Evolutionary conservation across 2,329 filamentous ascomycete genomes (phyloP).

Genomic region (Boeremia lycopersici): DNA sequence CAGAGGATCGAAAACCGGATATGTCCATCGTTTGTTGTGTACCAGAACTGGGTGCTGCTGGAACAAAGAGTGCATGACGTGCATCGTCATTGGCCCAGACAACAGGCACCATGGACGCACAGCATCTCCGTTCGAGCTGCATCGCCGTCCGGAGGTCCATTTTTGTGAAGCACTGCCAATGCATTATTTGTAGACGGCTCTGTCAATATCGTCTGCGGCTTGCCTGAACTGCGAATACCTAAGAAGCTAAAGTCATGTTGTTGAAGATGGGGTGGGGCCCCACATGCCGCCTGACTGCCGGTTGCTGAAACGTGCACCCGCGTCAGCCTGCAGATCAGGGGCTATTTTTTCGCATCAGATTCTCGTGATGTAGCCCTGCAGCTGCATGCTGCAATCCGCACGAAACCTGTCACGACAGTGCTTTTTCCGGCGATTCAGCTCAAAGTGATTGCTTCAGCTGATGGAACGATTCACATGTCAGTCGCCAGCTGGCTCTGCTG

Average conservation of each 20-base stretch:
- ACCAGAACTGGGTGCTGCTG: too few relatives aligned
- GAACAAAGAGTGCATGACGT: too few relatives aligned
- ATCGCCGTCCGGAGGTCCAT: too few relatives aligned
- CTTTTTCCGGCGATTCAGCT: not conserved
- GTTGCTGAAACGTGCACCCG: constrained; percentile 11
- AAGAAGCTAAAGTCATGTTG: not conserved
- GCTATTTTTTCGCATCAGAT: not conserved
- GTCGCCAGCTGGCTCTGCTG: too few relatives aligned
- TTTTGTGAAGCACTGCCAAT: not conserved
- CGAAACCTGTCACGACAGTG: not conserved
- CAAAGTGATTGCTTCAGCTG: not conserved
- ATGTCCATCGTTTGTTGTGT: too few relatives aligned
- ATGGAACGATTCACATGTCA: too few relatives aligned
- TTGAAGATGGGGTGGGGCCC: not conserved
- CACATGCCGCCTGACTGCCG: constrained; percentile 6
- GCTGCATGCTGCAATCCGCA: constrained; percentile 4
- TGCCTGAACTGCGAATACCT: constrained; percentile 13
- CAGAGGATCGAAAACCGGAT: too few relatives aligned
- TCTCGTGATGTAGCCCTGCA: constrained; percentile 9
- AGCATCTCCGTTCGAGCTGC: too few relatives aligned
- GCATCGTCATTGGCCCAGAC: too few relatives aligned
- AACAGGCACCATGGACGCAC: too few relatives aligned
- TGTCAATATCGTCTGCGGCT: not conserved
- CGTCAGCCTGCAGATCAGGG: constrained; percentile 12
- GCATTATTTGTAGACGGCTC: too few relatives aligned